Evolutionary conservation across 2,329 filamentous ascomycete species (phyloP).

Genomic region (Trichophyton benhamiae): DNA sequence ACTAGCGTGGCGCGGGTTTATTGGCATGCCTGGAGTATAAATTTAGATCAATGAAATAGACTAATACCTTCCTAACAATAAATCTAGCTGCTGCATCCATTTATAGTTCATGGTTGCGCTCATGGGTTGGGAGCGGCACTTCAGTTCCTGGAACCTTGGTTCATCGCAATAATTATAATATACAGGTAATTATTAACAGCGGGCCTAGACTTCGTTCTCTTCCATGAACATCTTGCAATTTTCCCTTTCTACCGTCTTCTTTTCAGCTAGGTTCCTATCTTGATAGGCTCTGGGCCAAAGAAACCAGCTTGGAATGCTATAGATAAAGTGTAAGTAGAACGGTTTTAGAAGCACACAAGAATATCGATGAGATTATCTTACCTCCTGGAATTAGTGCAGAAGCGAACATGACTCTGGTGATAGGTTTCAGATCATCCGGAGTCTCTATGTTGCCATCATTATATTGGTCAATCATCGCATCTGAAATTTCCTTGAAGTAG

Average conservation of each 20-base stretch:
- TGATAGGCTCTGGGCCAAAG: slow-evolving; percentile 25
- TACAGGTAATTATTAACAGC: neutral
- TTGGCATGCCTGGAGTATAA: slow-evolving; percentile 34
- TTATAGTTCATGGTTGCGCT: neutral
- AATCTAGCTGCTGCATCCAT: neutral
- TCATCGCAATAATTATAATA: neutral
- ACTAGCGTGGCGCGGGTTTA: slow-evolving; percentile 32
- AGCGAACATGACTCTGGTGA: slow-evolving; percentile 47
- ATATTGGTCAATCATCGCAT: slow-evolving; percentile 28
- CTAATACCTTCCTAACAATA: neutral
- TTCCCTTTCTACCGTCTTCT: too few relatives aligned
- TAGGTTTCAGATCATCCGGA: slow-evolving; percentile 39
- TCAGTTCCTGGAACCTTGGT: neutral
- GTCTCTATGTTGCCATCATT: slow-evolving; percentile 27
- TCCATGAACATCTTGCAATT: neutral
- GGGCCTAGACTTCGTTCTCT: neutral
- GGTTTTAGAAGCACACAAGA: neutral
- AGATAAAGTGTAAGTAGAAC: slow-evolving; percentile 13
- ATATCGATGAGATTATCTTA: slow-evolving; percentile 19
- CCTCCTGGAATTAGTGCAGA: slow-evolving; percentile 44
- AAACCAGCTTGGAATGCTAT: slow-evolving; percentile 28
- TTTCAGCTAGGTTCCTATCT: neutral
- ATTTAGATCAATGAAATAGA: slow-evolving; percentile 4
- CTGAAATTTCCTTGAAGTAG: slow-evolving; percentile 23
- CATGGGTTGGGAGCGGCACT: neutral